Conservation (phyloP, 306 rosid species). For the Acacia acuminata region DNA sequence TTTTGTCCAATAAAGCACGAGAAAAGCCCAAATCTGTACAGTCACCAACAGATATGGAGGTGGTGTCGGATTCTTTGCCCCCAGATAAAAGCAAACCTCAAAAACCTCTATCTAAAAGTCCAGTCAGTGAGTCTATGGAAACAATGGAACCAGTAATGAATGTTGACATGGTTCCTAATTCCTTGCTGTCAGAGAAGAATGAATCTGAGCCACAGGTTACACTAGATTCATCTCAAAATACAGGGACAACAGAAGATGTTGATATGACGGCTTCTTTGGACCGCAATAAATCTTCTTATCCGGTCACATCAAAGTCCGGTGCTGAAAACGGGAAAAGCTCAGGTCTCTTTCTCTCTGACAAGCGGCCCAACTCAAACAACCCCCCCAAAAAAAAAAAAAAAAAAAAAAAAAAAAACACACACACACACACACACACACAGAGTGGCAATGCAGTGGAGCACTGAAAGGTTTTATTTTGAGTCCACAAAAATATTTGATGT, state of each 20-base stretch:
- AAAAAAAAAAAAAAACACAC: too few species aligned
- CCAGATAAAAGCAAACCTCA: conserved; percentile 28
- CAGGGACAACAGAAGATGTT: conserved; percentile 16
- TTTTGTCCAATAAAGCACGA: conserved; percentile 32
- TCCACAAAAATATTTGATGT: conserved; percentile 1
- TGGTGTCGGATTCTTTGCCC: conserved; percentile 31
- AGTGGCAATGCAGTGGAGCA: conserved; percentile 21
- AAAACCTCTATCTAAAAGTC: conserved; percentile 14
- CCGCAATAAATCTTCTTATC: conserved; percentile 40
- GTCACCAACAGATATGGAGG: conserved; percentile 36
- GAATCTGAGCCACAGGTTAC: conserved; percentile 29
- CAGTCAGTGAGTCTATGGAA: conserved; percentile 33
- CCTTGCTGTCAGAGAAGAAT: conserved; percentile 30
- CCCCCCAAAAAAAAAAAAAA: too few species aligned
- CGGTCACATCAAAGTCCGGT: conserved; percentile 39
- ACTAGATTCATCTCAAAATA: conserved; percentile 28
- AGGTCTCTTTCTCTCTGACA: conserved; percentile 28
- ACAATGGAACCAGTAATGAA: conserved; percentile 34
- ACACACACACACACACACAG: not conserved
- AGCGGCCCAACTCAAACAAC: too few species aligned
- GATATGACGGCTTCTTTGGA: conserved; percentile 32
- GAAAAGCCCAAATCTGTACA: conserved; percentile 31
- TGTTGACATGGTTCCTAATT: conserved; percentile 43
- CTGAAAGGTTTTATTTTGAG: not conserved
- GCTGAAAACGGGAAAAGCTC: conserved; percentile 40